Percentiles rank a stretch among this genome's conserved stretches.
Conservation (phyloP, 164 flowering plant species). For the Liriodendron chinense region DNA sequence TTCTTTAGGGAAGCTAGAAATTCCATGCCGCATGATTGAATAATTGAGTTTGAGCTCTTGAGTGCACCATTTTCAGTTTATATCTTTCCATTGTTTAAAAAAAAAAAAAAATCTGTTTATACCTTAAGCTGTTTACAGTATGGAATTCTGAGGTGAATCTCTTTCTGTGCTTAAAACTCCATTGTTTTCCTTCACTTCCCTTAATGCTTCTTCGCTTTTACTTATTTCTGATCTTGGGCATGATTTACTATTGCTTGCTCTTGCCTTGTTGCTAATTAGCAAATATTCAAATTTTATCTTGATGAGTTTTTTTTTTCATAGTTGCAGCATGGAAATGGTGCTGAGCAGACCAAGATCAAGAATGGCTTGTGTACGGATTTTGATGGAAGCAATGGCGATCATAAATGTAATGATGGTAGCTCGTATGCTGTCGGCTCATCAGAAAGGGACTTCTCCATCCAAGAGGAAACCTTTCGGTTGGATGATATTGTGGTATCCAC, state of each 20-base stretch:
- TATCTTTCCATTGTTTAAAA: no score
- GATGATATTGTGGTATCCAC: conserved; percentile 15
- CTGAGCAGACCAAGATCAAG: conserved; percentile 6
- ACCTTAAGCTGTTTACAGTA: background rate
- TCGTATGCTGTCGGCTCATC: conserved; percentile 12
- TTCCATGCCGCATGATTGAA: no score
- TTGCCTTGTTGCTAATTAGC: background rate
- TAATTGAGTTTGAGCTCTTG: no score
- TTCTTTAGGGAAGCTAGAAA: no score
- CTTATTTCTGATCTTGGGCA: background rate
- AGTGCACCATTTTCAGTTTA: no score
- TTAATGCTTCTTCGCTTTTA: background rate
- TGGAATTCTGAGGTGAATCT: background rate
- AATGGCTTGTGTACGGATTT: conserved; percentile 10
- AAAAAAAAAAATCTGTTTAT: no score
- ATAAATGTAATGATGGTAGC: conserved; percentile 6
- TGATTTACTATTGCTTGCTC: background rate
- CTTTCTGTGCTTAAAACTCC: background rate
- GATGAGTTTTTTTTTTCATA: conserved; percentile 10
- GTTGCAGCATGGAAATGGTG: conserved; percentile 13
- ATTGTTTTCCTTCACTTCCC: background rate
- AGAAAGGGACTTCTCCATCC: conserved; percentile 1
- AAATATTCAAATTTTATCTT: background rate
- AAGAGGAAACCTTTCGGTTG: conserved; percentile 14
- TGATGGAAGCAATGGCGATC: conserved; percentile 14